A percentile compares a stretch with the other conserved stretches of the same genome.
These are phyloP conservation scores for Caryopteris hybrid DNA, from an alignment of 305 asterid species.

Conservation along the genomic window DNA sequence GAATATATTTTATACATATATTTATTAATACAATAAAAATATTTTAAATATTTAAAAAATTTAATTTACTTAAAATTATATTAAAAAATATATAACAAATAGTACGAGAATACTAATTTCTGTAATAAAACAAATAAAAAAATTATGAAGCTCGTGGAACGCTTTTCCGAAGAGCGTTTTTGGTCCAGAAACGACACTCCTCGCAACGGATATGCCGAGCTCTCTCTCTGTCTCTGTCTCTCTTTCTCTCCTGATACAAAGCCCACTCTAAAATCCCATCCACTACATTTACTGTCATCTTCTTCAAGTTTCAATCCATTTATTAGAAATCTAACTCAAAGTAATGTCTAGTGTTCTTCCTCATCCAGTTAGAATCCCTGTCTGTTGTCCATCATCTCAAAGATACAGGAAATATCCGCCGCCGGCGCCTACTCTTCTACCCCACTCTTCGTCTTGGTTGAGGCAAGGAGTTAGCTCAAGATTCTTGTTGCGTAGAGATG, in stretches of 20 bases:
- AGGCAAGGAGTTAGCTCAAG: slow-evolving; percentile 24
- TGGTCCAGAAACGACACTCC: background rate
- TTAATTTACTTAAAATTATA: too few relatives aligned
- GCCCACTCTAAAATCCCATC: slow-evolving; percentile 9
- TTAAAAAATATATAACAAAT: too few relatives aligned
- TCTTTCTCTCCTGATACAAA: background rate
- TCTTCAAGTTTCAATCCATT: slow-evolving; percentile 16
- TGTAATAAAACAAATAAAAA: too few relatives aligned
- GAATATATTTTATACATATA: too few relatives aligned
- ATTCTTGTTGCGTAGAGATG: slow-evolving; percentile 39
- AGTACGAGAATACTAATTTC: too few relatives aligned
- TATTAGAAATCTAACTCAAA: background rate
- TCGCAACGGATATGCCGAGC: background rate
- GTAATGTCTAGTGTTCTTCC: slow-evolving; percentile 37
- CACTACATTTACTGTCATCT: background rate
- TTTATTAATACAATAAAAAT: too few relatives aligned
- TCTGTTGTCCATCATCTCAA: slow-evolving; percentile 19
- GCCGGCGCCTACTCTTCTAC: slow-evolving; percentile 18
- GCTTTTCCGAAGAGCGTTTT: too few relatives aligned
- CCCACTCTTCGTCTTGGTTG: slow-evolving; percentile 27
- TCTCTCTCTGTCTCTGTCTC: background rate
- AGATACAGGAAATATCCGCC: slow-evolving; percentile 24
- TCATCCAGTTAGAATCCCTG: slow-evolving; percentile 24
- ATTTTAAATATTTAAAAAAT: too few relatives aligned
- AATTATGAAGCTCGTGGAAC: too few relatives aligned